Percentiles rank a stretch among this genome's conserved stretches.
These are phyloP conservation scores for Pilatotrama ljubarskyi DNA, from an alignment of 768 basidiomycete genomes.

Conservation along the genomic window DNA sequence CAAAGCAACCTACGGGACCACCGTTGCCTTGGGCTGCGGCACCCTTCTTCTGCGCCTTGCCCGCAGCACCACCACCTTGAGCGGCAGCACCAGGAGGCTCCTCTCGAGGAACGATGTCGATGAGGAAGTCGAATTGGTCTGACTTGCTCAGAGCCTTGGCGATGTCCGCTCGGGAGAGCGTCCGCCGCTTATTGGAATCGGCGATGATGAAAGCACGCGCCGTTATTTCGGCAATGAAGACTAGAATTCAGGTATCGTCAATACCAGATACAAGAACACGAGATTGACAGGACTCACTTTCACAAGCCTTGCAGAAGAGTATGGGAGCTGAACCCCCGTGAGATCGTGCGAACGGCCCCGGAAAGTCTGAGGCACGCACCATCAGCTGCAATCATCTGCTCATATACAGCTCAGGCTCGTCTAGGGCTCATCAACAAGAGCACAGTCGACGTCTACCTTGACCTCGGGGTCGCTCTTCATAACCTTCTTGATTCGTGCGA, in stretches of 20 bases:
- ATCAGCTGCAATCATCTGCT: slow-evolving; percentile 94
- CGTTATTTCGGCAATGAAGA: slow-evolving; percentile 97
- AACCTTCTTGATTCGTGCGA: slow-evolving; percentile 97
- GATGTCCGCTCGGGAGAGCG: slow-evolving; percentile 90
- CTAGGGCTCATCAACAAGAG: too few species aligned
- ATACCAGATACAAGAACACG: neutral
- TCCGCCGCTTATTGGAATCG: slow-evolving; percentile 95
- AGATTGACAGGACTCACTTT: slow-evolving; percentile 62
- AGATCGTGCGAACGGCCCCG: neutral
- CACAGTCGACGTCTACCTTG: slow-evolving; percentile 58
- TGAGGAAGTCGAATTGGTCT: slow-evolving; percentile 97
- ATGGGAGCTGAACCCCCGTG: slow-evolving; percentile 71
- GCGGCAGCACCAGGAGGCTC: slow-evolving; percentile 41
- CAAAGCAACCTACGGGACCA: neutral
- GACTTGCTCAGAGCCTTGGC: slow-evolving; percentile 89
- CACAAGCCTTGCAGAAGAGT: slow-evolving; percentile 96
- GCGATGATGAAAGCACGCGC: slow-evolving; percentile 94
- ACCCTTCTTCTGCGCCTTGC: slow-evolving; percentile 26
- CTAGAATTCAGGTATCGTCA: slow-evolving; percentile 41
- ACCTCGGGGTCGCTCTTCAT: slow-evolving; percentile 99
- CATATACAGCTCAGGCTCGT: slow-evolving; percentile 29
- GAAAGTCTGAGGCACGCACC: slow-evolving; percentile 44
- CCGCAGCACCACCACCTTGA: slow-evolving; percentile 9
- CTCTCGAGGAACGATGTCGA: slow-evolving; percentile 93
- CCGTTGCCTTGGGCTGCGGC: slow-evolving; percentile 14